phyloP scores from a whole-genome alignment of 2,329 filamentous ascomycete genomes.

The Zasmidium cellare region DNA sequence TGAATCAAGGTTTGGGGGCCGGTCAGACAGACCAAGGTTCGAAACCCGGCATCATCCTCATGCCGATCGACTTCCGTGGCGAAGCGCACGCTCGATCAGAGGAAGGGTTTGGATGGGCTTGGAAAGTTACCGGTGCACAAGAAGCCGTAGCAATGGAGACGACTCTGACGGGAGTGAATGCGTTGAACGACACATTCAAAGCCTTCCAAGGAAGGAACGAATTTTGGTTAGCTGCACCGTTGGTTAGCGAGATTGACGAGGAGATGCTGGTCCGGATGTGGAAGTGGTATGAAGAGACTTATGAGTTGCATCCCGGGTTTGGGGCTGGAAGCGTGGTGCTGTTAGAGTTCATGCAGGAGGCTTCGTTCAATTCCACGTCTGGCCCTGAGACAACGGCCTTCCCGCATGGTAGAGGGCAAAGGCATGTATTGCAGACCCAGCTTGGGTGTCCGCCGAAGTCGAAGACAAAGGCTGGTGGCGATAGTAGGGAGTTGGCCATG shows the following conservation, averaged over 20 bases:
- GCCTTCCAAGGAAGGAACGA: constrained; percentile 24
- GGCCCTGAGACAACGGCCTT: not conserved
- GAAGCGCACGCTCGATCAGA: constrained; percentile 32
- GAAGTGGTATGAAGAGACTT: constrained; percentile 31
- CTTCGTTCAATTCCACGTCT: not conserved
- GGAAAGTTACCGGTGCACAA: constrained; percentile 28
- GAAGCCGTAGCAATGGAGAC: constrained; percentile 26
- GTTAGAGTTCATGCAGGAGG: constrained; percentile 31
- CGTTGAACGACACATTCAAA: constrained; percentile 23
- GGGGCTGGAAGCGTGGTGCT: constrained; percentile 26
- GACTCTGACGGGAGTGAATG: constrained; percentile 26
- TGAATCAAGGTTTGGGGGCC: constrained; percentile 28
- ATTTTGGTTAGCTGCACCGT: constrained; percentile 27
- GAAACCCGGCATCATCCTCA: constrained; percentile 26
- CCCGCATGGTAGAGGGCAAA: not conserved
- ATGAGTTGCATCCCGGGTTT: constrained; percentile 20
- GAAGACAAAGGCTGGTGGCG: not conserved
- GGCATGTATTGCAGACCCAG: not conserved
- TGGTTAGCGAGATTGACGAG: constrained; percentile 28
- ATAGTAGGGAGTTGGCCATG: not conserved
- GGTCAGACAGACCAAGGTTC: constrained; percentile 22
- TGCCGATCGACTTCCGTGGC: constrained; percentile 34
- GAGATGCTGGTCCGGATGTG: constrained; percentile 27
- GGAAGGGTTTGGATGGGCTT: constrained; percentile 32
- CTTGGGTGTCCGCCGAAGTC: not conserved